Percentiles rank a stretch among this genome's conserved stretches.
phyloP scores from a whole-genome alignment of 768 basidiomycete species.

The Tulasnella sp. region DNA sequence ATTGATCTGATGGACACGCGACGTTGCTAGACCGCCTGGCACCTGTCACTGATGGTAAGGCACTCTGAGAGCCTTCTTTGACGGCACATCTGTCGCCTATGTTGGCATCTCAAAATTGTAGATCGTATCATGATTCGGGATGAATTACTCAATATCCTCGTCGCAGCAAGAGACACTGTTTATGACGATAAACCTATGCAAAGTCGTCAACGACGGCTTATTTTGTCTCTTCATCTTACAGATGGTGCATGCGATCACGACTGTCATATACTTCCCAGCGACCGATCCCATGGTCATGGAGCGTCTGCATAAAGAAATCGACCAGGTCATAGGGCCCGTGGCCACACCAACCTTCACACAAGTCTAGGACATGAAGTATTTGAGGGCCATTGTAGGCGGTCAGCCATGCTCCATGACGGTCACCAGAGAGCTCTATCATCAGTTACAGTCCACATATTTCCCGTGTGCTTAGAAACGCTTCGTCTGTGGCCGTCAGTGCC shows the following conservation, averaged over 20 bases:
- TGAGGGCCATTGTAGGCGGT: constrained; percentile 59
- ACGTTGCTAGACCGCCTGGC: constrained; percentile 58
- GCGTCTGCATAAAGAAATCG: constrained; percentile 41
- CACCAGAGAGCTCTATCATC: constrained; percentile 28
- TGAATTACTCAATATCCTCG: constrained; percentile 62
- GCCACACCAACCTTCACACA: constrained; percentile 41
- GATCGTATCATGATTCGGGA: constrained; percentile 59
- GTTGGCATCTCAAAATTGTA: too few species aligned
- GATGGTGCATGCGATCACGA: constrained; percentile 41
- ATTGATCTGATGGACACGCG: constrained; percentile 37
- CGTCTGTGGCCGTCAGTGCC: constrained; percentile 41
- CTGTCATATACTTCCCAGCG: constrained; percentile 43
- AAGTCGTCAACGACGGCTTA: background rate
- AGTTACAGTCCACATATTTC: background rate
- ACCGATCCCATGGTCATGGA: constrained; percentile 33
- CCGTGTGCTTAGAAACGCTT: constrained; percentile 38
- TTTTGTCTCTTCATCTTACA: constrained; percentile 12
- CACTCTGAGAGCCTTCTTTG: too few species aligned
- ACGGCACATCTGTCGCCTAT: too few species aligned
- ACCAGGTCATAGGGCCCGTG: constrained; percentile 34
- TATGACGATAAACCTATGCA: constrained; percentile 17
- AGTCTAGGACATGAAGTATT: constrained; percentile 46
- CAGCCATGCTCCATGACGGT: constrained; percentile 9
- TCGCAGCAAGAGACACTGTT: constrained; percentile 71
- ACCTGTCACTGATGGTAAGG: constrained; percentile 49